phyloP scores from a whole-genome alignment of 2,329 filamentous ascomycete genomes.

The Epichloe hybrida region DNA sequence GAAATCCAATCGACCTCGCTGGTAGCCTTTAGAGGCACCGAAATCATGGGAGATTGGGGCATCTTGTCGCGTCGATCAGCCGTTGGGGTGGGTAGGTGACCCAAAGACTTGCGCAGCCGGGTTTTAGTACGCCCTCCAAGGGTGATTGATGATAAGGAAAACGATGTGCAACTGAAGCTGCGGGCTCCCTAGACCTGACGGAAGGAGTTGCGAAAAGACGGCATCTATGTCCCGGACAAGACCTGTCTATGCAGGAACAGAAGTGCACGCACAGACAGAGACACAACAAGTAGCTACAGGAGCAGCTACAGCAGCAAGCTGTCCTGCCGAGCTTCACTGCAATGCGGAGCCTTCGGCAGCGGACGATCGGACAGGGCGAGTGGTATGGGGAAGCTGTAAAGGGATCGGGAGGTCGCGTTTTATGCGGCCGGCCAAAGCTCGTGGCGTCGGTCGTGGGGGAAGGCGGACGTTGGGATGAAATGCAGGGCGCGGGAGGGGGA shows the following conservation, averaged over 20 bases:
- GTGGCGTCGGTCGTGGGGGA: neutral
- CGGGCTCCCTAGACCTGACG: neutral
- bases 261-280: neutral
- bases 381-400: neutral
- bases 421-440: constrained; percentile 15
- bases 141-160: too few species aligned
- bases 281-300: too few species aligned
- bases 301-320: neutral
- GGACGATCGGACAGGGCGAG: neutral
- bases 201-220: neutral
- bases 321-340: constrained; percentile 1
- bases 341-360: neutral
- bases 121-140: neutral
- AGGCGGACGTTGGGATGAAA: neutral
- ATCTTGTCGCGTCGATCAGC: constrained; percentile 27
- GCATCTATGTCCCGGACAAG: neutral
- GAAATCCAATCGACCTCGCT: constrained; percentile 97
- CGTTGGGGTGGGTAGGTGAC: neutral
- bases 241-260: neutral
- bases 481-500: too few species aligned
- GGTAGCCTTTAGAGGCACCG: constrained; percentile 80
- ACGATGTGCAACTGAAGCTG: neutral
- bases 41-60: constrained; percentile 89
- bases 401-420: constrained; percentile 13
- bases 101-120: neutral